A percentile compares a stretch with the other conserved stretches of the same genome.
These are phyloP conservation scores for Candida dubliniensis DNA, from an alignment of 1,139 yeast genomes.

Conservation along the genomic window DNA sequence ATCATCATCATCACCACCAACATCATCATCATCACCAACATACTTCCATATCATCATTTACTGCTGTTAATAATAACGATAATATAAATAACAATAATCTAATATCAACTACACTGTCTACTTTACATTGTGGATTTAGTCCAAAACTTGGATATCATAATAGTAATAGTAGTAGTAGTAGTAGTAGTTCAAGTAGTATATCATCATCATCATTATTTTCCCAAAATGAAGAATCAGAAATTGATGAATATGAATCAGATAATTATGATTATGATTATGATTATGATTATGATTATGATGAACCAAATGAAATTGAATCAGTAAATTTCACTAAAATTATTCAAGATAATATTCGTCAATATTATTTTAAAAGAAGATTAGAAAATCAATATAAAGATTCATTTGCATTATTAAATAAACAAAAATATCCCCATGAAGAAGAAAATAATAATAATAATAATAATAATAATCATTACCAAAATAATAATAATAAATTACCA, in stretches of 20 bases:
- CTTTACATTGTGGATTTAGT: too few relatives aligned
- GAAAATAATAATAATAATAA: background rate
- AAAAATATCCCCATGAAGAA: conserved; percentile 7
- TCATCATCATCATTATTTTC: too few relatives aligned
- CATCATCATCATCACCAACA: background rate
- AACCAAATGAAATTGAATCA: conserved; percentile 20
- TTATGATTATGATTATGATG: conserved; percentile 13
- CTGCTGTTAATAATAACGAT: too few relatives aligned
- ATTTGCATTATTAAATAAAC: conserved; percentile 35
- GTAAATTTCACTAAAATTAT: conserved; percentile 41
- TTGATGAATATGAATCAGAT: conserved; percentile 3
- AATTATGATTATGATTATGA: conserved; percentile 14
- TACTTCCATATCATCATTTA: too few relatives aligned
- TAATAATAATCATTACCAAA: conserved; percentile 4
- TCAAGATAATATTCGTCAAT: conserved; percentile 40
- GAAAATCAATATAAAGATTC: conserved; percentile 20
- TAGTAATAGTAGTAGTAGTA: too few relatives aligned
- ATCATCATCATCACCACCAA: background rate
- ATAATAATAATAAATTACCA: background rate
- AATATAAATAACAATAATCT: too few relatives aligned
- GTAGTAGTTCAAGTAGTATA: too few relatives aligned
- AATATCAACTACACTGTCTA: too few relatives aligned
- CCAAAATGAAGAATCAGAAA: background rate
- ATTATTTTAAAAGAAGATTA: conserved; percentile 25
- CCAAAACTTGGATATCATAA: too few relatives aligned